phyloP scores from a whole-genome alignment of 164 flowering plant species.

The Stephania japonica region DNA sequence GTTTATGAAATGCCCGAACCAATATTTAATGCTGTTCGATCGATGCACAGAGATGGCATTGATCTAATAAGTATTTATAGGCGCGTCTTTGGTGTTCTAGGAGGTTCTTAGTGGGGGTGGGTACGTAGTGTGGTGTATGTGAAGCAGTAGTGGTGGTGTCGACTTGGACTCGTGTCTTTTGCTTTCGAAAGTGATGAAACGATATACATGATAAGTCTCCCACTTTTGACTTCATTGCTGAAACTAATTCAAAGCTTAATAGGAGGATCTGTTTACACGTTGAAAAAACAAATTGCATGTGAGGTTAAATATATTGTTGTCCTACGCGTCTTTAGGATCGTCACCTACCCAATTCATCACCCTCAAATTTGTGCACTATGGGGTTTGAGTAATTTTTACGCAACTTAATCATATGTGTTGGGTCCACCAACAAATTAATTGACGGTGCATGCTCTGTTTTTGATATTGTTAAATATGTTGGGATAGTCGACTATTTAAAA shows the following conservation, averaged over 20 bases:
- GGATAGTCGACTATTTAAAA: no score
- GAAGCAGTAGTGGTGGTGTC: neutral
- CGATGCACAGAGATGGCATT: neutral
- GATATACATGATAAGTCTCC: neutral
- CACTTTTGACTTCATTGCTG: conserved; percentile 2
- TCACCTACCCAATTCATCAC: neutral
- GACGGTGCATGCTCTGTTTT: no score
- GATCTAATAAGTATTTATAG: conserved; percentile 7
- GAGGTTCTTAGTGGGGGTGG: neutral
- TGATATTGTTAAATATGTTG: no score
- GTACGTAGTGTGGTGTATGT: neutral
- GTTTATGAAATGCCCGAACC: no score
- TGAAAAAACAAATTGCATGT: neutral
- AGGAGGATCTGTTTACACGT: neutral
- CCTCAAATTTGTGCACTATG: no score
- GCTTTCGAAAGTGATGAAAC: neutral
- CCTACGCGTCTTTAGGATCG: neutral
- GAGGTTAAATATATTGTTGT: neutral
- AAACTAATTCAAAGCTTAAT: neutral
- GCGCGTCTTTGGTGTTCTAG: neutral
- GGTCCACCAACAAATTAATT: no score
- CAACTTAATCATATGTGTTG: no score
- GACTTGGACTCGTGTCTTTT: conserved; percentile 3
- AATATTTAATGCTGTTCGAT: neutral
- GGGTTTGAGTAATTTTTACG: no score